Evolutionary conservation across 176 grass and related monocot species (phyloP).

Genomic region (Cenchrus purpureus): DNA sequence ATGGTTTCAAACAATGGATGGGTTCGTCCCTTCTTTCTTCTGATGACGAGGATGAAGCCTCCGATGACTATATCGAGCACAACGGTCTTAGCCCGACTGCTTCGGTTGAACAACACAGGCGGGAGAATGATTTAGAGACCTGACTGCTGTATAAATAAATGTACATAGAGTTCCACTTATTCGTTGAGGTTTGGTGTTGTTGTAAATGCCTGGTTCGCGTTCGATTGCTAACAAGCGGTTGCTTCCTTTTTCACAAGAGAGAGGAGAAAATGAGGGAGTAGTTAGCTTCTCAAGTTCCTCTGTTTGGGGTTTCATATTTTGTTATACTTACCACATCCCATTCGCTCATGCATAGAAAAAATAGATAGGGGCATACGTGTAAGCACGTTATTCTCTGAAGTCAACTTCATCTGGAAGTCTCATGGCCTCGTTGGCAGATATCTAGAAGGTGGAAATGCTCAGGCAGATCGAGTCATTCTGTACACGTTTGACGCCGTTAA

Average conservation of each 20-base stretch:
- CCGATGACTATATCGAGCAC: slow-evolving; percentile 76
- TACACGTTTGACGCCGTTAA: not conserved
- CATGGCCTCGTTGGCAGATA: not conserved
- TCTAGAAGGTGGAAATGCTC: not conserved
- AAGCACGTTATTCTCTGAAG: not conserved
- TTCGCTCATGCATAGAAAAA: not conserved
- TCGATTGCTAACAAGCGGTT: slow-evolving; percentile 33
- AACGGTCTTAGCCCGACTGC: slow-evolving; percentile 46
- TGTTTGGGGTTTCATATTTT: not conserved
- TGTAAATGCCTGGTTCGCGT: slow-evolving; percentile 49
- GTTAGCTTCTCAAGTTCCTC: slow-evolving; percentile 17
- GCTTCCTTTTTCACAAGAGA: slow-evolving; percentile 25
- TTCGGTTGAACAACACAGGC: slow-evolving; percentile 32
- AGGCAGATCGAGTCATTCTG: not conserved
- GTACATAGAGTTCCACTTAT: slow-evolving; percentile 53
- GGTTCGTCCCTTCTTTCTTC: slow-evolving; percentile 90
- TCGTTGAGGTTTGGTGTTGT: slow-evolving; percentile 40
- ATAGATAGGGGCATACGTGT: slow-evolving; percentile 29
- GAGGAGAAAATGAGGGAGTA: not conserved
- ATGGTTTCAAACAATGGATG: slow-evolving; percentile 96
- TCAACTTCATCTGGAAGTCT: not conserved
- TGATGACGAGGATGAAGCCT: slow-evolving; percentile 84
- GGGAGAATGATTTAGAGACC: slow-evolving; percentile 45
- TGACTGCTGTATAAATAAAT: slow-evolving; percentile 54
- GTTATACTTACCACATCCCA: not conserved